These are phyloP conservation scores for Penicillium sp. DNA, from an alignment of 2,329 filamentous ascomycete genomes.

Conservation along the genomic window DNA sequence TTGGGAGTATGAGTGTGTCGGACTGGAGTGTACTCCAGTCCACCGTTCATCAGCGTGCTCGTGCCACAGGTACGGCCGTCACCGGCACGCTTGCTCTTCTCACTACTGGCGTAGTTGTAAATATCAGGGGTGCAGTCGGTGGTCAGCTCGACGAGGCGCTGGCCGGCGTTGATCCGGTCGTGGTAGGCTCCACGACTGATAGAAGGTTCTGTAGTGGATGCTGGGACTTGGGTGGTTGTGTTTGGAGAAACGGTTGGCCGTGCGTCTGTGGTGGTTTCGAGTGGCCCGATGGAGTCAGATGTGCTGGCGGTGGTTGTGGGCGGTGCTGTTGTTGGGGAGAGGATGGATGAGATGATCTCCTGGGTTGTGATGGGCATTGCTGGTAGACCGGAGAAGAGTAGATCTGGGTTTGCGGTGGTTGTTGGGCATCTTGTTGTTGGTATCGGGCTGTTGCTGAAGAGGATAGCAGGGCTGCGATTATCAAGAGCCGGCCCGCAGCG, in stretches of 20 bases:
- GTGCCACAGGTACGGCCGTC: slow-evolving; percentile 21
- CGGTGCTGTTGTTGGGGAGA: slow-evolving; percentile 6
- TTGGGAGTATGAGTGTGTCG: slow-evolving; percentile 21
- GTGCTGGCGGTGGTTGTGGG: slow-evolving; percentile 5
- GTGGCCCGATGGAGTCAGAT: slow-evolving; percentile 19
- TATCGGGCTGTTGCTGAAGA: slow-evolving; percentile 22
- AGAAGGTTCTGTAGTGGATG: slow-evolving; percentile 8
- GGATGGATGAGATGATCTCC: slow-evolving; percentile 2
- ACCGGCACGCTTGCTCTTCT: slow-evolving; percentile 30
- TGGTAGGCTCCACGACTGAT: slow-evolving; percentile 22
- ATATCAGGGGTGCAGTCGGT: slow-evolving; percentile 36
- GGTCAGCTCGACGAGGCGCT: slow-evolving; percentile 28
- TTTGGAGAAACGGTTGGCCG: slow-evolving; percentile 1
- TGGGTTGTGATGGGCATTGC: slow-evolving; percentile 24
- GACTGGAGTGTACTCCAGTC: slow-evolving; percentile 43
- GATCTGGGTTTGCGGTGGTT: slow-evolving; percentile 26
- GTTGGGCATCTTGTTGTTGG: slow-evolving; percentile 19
- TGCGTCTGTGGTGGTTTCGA: slow-evolving; percentile 24
- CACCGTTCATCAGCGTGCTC: slow-evolving; percentile 38
- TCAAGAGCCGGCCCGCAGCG: slow-evolving; percentile 4
- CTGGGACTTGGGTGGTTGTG: neutral
- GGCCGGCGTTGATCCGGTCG: slow-evolving; percentile 11
- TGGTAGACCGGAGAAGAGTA: slow-evolving; percentile 34
- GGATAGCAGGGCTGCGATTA: slow-evolving; percentile 16
- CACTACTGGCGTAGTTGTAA: slow-evolving; percentile 43